phyloP scores from a whole-genome alignment of 2,329 filamentous ascomycete genomes.

The Leptodontidium sp. region DNA sequence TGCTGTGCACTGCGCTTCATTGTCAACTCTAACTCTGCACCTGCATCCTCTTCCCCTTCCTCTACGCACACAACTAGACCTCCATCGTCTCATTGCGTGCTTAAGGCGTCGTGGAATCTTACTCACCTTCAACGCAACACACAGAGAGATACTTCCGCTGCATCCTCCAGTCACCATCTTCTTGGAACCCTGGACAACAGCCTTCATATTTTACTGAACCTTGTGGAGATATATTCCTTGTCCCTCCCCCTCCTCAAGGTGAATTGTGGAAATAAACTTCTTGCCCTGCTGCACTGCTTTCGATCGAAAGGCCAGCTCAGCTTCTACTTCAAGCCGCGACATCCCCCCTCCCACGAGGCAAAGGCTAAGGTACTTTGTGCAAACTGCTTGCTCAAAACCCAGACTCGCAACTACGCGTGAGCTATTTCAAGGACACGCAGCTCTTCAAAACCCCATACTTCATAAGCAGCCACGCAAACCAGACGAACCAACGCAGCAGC shows the following conservation, averaged over 20 bases:
- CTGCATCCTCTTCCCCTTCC: neutral
- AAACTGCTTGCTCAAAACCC: neutral
- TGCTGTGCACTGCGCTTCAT: neutral
- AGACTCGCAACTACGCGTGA: neutral
- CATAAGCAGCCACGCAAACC: conserved; percentile 1
- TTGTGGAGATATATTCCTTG: neutral
- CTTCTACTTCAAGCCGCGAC: no score
- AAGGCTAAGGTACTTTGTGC: no score
- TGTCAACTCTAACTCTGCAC: neutral
- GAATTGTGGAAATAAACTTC: neutral
- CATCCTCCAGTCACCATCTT: conserved; percentile 1
- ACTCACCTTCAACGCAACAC: neutral
- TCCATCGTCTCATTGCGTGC: neutral
- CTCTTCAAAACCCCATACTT: neutral
- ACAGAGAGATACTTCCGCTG: neutral
- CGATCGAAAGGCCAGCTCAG: no score
- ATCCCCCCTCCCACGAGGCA: no score
- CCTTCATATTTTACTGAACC: neutral
- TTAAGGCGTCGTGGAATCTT: neutral
- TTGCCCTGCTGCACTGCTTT: no score
- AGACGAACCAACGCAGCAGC: neutral
- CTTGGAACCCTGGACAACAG: neutral
- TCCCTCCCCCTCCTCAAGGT: neutral
- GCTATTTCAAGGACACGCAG: neutral
- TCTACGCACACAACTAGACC: neutral